phyloP scores from a whole-genome alignment of 2,329 filamentous ascomycete genomes.

The Tolypocladium paradoxum region DNA sequence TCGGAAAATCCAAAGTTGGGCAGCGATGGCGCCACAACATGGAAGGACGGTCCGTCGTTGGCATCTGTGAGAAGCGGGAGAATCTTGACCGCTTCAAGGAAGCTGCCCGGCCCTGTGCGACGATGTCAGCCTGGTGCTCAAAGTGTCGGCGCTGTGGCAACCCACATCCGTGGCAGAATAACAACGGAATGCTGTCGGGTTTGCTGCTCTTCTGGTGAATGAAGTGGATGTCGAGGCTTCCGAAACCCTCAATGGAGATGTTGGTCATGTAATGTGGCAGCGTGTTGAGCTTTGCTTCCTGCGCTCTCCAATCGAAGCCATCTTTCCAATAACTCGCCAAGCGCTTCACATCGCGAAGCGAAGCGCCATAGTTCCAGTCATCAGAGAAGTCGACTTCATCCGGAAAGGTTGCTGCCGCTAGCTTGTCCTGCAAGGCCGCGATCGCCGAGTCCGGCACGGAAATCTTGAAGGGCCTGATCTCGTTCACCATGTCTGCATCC shows the following conservation, averaged over 20 bases:
- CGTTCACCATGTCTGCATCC: background rate
- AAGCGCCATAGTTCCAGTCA: slow-evolving; percentile 19
- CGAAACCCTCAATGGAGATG: slow-evolving; percentile 46
- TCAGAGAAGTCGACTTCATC: slow-evolving; percentile 20
- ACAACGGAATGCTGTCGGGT: slow-evolving; percentile 46
- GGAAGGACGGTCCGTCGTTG: slow-evolving; percentile 31
- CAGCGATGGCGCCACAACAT: slow-evolving; percentile 47
- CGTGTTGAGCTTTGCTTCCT: slow-evolving; percentile 47
- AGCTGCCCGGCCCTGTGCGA: slow-evolving; percentile 51
- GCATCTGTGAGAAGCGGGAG: slow-evolving; percentile 34
- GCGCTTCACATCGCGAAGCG: slow-evolving; percentile 21
- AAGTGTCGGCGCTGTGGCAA: background rate
- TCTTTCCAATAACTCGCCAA: slow-evolving; percentile 25
- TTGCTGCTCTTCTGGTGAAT: slow-evolving; percentile 44
- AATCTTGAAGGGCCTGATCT: slow-evolving; percentile 24
- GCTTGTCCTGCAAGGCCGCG: slow-evolving; percentile 17
- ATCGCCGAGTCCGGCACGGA: slow-evolving; percentile 20
- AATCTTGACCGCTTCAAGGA: slow-evolving; percentile 55
- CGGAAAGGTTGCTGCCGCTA: slow-evolving; percentile 18
- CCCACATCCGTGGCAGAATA: slow-evolving; percentile 34
- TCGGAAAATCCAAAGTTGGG: slow-evolving; percentile 38
- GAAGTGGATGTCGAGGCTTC: slow-evolving; percentile 50
- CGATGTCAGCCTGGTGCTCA: background rate
- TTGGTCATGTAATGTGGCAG: slow-evolving; percentile 46
- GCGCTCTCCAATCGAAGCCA: slow-evolving; percentile 52